Evolutionary conservation across 257 asterid genomes (phyloP).

Genomic region (Datura wrightii): DNA sequence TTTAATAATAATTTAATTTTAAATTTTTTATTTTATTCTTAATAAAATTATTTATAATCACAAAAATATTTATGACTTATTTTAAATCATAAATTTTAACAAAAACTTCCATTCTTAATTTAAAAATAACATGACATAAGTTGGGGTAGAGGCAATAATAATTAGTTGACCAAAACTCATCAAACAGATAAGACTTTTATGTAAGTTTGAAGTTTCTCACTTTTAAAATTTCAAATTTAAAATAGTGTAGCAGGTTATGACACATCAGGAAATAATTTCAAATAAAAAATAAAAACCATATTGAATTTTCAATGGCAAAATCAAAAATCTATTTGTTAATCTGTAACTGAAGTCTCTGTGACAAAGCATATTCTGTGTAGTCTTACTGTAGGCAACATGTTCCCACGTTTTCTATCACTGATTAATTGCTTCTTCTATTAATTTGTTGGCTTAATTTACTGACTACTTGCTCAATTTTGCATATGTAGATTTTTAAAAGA

Average conservation of each 20-base stretch:
- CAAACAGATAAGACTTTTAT: not conserved
- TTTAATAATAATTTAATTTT: not conserved
- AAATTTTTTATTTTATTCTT: not conserved
- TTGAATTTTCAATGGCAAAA: not conserved
- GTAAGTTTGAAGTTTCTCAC: not conserved
- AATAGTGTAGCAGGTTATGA: not conserved
- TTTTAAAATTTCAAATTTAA: not conserved
- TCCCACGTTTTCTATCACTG: not conserved
- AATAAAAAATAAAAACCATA: not conserved
- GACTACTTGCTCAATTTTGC: no score
- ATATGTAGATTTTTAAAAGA: no score
- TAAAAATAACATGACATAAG: no score
- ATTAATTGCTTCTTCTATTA: not conserved
- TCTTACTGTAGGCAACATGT: not conserved
- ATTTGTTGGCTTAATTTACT: not conserved
- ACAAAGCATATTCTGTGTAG: not conserved
- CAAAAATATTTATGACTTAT: not conserved
- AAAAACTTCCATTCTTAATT: not conserved
- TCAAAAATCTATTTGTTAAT: not conserved
- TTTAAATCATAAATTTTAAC: not conserved
- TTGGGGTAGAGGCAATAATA: not conserved
- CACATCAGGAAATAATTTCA: not conserved
- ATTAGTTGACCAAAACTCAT: slow-evolving; percentile 8
- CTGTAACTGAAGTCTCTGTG: not conserved
- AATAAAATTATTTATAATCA: not conserved